Conservation (phyloP, 2,329 filamentous ascomycete genomes). For the Aspergillus ustus region DNA sequence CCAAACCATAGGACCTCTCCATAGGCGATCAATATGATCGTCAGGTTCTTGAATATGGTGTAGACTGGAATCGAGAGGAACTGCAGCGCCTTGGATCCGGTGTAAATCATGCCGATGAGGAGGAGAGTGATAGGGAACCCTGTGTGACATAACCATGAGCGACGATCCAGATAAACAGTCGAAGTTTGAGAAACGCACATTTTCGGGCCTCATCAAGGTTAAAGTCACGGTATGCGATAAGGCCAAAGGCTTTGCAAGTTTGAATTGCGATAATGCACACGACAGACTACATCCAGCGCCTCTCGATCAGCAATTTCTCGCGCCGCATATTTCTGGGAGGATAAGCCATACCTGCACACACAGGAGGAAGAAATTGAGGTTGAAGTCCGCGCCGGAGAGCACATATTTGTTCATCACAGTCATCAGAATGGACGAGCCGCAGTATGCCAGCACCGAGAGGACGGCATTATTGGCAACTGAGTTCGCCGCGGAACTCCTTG, state of each 20-base stretch:
- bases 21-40: constrained; percentile 97
- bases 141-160: constrained; percentile 42
- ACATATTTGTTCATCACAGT: constrained; percentile 99
- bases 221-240: constrained; percentile 85
- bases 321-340: neutral
- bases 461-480: constrained; percentile 74
- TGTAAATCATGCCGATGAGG: constrained; percentile 99
- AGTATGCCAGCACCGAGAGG: constrained; percentile 86
- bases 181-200: constrained; percentile 63
- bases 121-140: constrained; percentile 97
- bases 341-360: constrained; percentile 76
- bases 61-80: constrained; percentile 98
- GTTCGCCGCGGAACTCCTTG: constrained; percentile 42
- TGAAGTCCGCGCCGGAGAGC: constrained; percentile 87
- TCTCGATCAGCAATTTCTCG: constrained; percentile 6
- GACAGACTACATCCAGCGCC: constrained; percentile 65
- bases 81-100: constrained; percentile 91
- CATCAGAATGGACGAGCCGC: constrained; percentile 96
- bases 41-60: constrained; percentile 99
- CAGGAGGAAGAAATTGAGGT: constrained; percentile 94
- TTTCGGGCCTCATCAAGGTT: constrained; percentile 87
- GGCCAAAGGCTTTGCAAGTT: constrained; percentile 75
- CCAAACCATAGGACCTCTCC: constrained; percentile 99
- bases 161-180: constrained; percentile 1
- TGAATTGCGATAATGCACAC: constrained; percentile 88